These are phyloP conservation scores for Aphanocladium album DNA, from an alignment of 2,329 filamentous ascomycete genomes.

Conservation along the genomic window DNA sequence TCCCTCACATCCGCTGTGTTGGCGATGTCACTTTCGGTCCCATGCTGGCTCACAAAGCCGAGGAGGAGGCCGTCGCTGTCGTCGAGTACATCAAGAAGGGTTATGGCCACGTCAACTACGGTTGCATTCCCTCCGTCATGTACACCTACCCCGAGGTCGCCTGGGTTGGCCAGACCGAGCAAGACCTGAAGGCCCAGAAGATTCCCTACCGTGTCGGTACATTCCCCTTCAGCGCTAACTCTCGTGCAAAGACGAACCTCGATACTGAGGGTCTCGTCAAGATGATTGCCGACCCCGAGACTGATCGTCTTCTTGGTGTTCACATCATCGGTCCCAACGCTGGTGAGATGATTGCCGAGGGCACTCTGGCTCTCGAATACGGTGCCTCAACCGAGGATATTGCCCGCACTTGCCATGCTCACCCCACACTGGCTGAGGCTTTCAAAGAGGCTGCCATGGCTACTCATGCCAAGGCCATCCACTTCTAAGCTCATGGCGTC, in stretches of 20 bases:
- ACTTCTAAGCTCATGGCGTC: conserved; percentile 58
- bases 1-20: conserved; percentile 93
- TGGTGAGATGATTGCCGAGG: conserved; percentile 99
- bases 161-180: conserved; percentile 97
- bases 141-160: conserved; percentile 98
- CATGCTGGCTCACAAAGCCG: conserved; percentile 99
- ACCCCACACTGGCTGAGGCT: conserved; percentile 91
- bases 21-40: conserved; percentile 96
- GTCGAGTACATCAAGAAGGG: conserved; percentile 98
- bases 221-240: conserved; percentile 98
- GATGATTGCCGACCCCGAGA: conserved; percentile 94
- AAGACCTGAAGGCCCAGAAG: conserved; percentile 84
- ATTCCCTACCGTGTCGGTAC: conserved; percentile 89
- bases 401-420: conserved; percentile 90
- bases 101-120: conserved; percentile 98
- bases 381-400: conserved; percentile 94
- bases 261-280: conserved; percentile 96
- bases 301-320: conserved; percentile 88
- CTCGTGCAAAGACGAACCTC: conserved; percentile 95
- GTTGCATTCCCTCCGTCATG: conserved; percentile 96
- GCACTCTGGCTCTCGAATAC: conserved; percentile 90
- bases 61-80: conserved; percentile 93
- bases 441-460: conserved; percentile 99
- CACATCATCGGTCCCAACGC: conserved; percentile 96
- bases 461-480: conserved; percentile 91